Evolutionary conservation across 257 asterid genomes (phyloP).

Genomic region (Voacanga thouarsii): DNA sequence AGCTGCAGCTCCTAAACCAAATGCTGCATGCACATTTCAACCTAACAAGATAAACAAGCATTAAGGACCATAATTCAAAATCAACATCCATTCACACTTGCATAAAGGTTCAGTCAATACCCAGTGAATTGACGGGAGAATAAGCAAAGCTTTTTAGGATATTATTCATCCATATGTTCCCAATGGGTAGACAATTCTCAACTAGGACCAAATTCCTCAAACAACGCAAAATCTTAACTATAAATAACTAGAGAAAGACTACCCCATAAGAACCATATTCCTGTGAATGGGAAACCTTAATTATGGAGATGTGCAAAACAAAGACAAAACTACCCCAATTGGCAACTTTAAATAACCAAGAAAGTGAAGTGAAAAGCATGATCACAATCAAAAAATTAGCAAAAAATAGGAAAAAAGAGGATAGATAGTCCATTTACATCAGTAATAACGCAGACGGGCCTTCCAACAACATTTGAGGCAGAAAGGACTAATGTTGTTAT

Average conservation of each 20-base stretch:
- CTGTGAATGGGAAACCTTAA: not conserved
- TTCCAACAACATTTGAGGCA: slow-evolving; percentile 13
- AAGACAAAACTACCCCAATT: not conserved
- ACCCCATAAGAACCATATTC: not conserved
- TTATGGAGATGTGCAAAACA: not conserved
- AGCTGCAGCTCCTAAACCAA: slow-evolving; percentile 90
- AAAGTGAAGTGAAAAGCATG: not conserved
- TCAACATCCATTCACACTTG: not conserved
- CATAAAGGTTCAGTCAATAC: not conserved
- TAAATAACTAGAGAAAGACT: not conserved
- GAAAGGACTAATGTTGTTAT: slow-evolving; percentile 11
- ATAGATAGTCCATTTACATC: slow-evolving; percentile 46
- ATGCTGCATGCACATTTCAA: slow-evolving; percentile 60
- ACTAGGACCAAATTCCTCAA: not conserved
- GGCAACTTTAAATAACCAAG: not conserved
- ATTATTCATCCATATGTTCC: not conserved
- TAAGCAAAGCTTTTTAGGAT: not conserved
- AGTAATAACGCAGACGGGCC: slow-evolving; percentile 71
- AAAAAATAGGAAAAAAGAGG: slow-evolving; percentile 2
- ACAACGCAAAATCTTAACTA: not conserved
- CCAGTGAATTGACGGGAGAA: not conserved
- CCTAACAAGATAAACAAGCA: slow-evolving; percentile 11
- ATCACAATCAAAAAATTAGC: not conserved
- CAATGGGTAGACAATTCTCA: not conserved
- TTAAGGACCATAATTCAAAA: not conserved